phyloP scores from a whole-genome alignment of 352 stramenopile species.

The Globisporangium emineosum region DNA sequence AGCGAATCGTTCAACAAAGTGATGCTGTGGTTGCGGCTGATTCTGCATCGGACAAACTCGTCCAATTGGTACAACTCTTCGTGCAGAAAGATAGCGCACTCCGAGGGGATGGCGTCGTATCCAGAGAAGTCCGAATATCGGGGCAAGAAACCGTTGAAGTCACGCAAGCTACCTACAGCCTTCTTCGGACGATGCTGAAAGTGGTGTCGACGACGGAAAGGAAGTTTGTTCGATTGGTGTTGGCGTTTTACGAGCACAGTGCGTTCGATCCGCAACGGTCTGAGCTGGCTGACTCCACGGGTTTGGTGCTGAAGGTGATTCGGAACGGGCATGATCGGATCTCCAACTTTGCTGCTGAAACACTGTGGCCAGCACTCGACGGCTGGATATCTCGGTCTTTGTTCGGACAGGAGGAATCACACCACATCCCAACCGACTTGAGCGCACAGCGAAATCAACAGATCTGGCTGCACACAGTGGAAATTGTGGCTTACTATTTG shows the following conservation, averaged over 20 bases:
- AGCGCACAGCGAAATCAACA: background rate
- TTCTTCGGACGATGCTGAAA: conserved; percentile 38
- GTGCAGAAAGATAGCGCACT: conserved; percentile 33
- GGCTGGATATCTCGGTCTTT: conserved; percentile 14
- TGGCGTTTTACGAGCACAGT: conserved; percentile 32
- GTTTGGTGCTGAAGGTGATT: conserved; percentile 30
- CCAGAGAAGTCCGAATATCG: conserved; percentile 17
- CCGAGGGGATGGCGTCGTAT: conserved; percentile 9
- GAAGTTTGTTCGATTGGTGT: conserved; percentile 31
- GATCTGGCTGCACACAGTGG: conserved; percentile 10
- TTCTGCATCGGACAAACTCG: conserved; percentile 29
- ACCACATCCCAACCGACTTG: background rate
- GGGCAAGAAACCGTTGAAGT: conserved; percentile 23
- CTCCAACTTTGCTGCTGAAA: conserved; percentile 29
- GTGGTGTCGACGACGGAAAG: conserved; percentile 24
- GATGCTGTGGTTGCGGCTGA: conserved; percentile 30
- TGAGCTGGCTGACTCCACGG: conserved; percentile 20
- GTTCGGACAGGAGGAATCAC: conserved; percentile 16
- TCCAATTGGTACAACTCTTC: conserved; percentile 37
- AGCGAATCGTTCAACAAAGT: conserved; percentile 34
- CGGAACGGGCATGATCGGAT: conserved; percentile 19
- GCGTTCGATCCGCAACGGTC: conserved; percentile 15
- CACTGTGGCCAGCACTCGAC: conserved; percentile 34
- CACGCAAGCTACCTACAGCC: conserved; percentile 26
- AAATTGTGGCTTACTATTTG: conserved; percentile 15